phyloP scores from a whole-genome alignment of 1,139 yeast genomes.

The Wickerhamiella infanticola region DNA sequence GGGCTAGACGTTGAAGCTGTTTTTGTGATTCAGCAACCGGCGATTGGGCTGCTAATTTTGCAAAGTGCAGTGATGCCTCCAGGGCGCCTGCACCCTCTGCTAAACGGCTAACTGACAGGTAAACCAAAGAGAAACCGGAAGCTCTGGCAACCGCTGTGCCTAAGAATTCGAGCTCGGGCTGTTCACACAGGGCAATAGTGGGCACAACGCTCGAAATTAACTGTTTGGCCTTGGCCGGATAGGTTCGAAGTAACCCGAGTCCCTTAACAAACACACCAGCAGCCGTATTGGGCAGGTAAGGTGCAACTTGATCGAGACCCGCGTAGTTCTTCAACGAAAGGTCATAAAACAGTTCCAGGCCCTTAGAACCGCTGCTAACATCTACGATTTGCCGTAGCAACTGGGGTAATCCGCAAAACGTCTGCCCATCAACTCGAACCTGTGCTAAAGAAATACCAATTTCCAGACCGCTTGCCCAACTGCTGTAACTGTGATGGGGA shows the following conservation, averaged over 20 bases:
- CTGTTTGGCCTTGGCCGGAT: slow-evolving; percentile 3
- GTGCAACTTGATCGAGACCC: slow-evolving; percentile 1
- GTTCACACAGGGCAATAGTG: slow-evolving; percentile 6
- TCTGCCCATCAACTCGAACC: slow-evolving; percentile 2
- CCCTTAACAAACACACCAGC: slow-evolving; percentile 4
- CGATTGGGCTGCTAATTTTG: slow-evolving; percentile 10
- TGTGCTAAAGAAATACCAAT: not conserved
- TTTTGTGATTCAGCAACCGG: slow-evolving; percentile 1
- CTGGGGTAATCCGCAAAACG: not conserved
- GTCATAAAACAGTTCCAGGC: not conserved
- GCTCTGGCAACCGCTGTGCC: slow-evolving; percentile 4
- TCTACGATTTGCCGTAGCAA: slow-evolving; percentile 4
- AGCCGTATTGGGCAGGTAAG: slow-evolving; percentile 4
- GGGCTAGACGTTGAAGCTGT: slow-evolving; percentile 15
- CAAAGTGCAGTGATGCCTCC: slow-evolving; percentile 10
- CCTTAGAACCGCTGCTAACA: not conserved
- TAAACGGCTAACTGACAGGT: slow-evolving; percentile 5
- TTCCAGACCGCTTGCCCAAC: not conserved
- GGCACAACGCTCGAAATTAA: slow-evolving; percentile 9
- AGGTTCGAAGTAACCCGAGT: not conserved
- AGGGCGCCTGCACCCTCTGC: slow-evolving; percentile 5
- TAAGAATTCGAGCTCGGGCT: slow-evolving; percentile 2
- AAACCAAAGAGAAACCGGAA: slow-evolving; percentile 6
- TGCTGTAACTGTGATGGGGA: not conserved
- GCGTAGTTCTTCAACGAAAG: slow-evolving; percentile 3